Percentiles rank a stretch among this genome's conserved stretches.
Evolutionary conservation across 1,139 yeast genomes (phyloP).

Genomic region (Scheffersomyces illinoinensis): DNA sequence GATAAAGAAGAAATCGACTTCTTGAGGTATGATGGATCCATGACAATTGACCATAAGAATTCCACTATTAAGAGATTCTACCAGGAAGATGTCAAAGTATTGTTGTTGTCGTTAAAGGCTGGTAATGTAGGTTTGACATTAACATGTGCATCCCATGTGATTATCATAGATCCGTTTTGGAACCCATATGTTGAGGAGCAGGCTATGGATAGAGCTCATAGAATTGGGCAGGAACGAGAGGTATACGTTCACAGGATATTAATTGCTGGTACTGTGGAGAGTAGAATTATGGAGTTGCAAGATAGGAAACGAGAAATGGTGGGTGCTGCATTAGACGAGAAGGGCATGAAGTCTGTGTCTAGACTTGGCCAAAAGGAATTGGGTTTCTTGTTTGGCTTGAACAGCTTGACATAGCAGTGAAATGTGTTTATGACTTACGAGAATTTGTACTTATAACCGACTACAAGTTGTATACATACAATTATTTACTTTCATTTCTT

Average conservation of each 20-base stretch:
- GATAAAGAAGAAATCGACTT: slow-evolving; percentile 45
- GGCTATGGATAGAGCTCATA: slow-evolving; percentile 92
- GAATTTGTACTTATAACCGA: not conserved
- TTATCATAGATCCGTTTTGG: slow-evolving; percentile 94
- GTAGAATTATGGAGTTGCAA: slow-evolving; percentile 78
- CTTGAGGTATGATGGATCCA: slow-evolving; percentile 78
- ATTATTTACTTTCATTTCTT: not conserved
- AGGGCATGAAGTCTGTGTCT: slow-evolving; percentile 64
- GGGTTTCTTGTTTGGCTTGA: slow-evolving; percentile 77
- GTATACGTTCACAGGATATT: slow-evolving; percentile 75
- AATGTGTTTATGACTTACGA: not conserved
- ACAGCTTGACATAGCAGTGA: slow-evolving; percentile 17
- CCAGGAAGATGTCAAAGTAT: slow-evolving; percentile 51
- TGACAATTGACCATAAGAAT: slow-evolving; percentile 69
- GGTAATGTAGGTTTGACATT: slow-evolving; percentile 92
- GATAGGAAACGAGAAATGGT: slow-evolving; percentile 71
- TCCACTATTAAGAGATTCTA: slow-evolving; percentile 64
- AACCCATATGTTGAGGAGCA: slow-evolving; percentile 95
- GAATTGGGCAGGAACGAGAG: slow-evolving; percentile 82
- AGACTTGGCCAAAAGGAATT: slow-evolving; percentile 70
- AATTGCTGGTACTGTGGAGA: slow-evolving; percentile 73
- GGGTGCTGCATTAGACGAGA: slow-evolving; percentile 76
- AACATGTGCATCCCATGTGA: slow-evolving; percentile 90
- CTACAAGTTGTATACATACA: not conserved
- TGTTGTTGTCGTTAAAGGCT: slow-evolving; percentile 79